Percentiles rank a stretch among this genome's conserved stretches.
These are phyloP conservation scores for Syzygium syzygioides DNA, from an alignment of 441 rosid genomes.

Conservation along the genomic window DNA sequence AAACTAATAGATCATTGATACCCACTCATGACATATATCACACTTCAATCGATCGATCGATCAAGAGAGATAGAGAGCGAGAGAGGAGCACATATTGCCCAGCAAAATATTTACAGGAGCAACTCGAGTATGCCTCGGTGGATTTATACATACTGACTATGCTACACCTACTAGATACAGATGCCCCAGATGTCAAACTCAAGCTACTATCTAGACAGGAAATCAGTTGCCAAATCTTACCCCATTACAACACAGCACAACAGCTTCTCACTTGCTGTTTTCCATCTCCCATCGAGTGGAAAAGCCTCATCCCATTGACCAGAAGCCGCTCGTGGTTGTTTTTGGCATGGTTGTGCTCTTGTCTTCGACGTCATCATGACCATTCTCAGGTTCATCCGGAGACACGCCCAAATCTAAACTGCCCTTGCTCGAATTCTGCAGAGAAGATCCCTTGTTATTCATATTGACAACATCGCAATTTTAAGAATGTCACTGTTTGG, in stretches of 20 bases:
- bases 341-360: conserved; percentile 17
- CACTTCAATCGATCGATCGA: neutral
- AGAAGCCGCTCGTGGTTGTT: conserved; percentile 13
- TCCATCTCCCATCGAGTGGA: neutral
- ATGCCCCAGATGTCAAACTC: neutral
- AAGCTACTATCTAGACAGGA: neutral
- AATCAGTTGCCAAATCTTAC: neutral
- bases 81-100: neutral
- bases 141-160: neutral
- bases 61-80: neutral
- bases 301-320: neutral
- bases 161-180: neutral
- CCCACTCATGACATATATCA: neutral
- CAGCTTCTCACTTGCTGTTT: neutral
- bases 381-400: conserved; percentile 39
- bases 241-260: neutral
- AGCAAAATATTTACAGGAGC: neutral
- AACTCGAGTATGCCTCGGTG: neutral
- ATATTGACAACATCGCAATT: too few species aligned
- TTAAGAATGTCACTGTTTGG: neutral
- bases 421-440: conserved; percentile 51
- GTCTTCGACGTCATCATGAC: conserved; percentile 6
- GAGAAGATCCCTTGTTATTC: neutral
- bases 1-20: neutral
- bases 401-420: conserved; percentile 51